These are phyloP conservation scores for Tympanopsis confertula DNA, from an alignment of 2,329 filamentous ascomycete genomes.

Conservation along the genomic window DNA sequence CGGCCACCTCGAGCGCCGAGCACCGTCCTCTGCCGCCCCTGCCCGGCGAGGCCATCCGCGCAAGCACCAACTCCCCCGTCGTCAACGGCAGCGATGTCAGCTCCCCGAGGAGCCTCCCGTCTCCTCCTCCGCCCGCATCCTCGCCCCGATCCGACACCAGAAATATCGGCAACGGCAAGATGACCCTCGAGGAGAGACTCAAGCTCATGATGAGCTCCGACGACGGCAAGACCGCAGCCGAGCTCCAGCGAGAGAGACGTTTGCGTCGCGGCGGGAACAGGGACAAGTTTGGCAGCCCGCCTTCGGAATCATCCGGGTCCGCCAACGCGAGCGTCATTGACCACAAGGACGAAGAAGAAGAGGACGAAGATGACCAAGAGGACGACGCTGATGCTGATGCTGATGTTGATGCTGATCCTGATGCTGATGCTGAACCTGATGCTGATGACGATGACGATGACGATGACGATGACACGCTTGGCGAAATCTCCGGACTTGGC, in stretches of 20 bases:
- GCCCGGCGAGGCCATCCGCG: constrained; percentile 43
- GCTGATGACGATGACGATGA: constrained; percentile 17
- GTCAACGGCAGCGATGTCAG: constrained; percentile 18
- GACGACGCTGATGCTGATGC: constrained; percentile 2
- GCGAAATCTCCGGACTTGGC: neutral
- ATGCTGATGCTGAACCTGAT: too few relatives aligned
- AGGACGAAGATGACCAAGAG: constrained; percentile 12
- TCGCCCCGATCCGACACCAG: constrained; percentile 68
- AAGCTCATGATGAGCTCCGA: constrained; percentile 80
- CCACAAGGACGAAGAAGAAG: constrained; percentile 10
- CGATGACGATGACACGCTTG: constrained; percentile 47
- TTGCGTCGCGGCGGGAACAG: constrained; percentile 50
- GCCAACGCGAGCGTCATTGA: constrained; percentile 16
- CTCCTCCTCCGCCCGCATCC: constrained; percentile 56
- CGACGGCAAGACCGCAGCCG: constrained; percentile 48
- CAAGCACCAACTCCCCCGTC: constrained; percentile 14
- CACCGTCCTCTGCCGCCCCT: constrained; percentile 79
- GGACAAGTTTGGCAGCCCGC: constrained; percentile 29
- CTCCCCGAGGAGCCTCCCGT: constrained; percentile 54
- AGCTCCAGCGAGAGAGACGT: constrained; percentile 57
- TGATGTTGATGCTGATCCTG: too few relatives aligned
- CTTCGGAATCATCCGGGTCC: constrained; percentile 25
- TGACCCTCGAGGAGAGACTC: constrained; percentile 77
- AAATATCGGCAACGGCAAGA: constrained; percentile 63
- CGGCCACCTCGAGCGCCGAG: constrained; percentile 66